Base-by-base conservation (phyloP, 352 stramenopile species). In the Phytopythium vexans region DNA sequence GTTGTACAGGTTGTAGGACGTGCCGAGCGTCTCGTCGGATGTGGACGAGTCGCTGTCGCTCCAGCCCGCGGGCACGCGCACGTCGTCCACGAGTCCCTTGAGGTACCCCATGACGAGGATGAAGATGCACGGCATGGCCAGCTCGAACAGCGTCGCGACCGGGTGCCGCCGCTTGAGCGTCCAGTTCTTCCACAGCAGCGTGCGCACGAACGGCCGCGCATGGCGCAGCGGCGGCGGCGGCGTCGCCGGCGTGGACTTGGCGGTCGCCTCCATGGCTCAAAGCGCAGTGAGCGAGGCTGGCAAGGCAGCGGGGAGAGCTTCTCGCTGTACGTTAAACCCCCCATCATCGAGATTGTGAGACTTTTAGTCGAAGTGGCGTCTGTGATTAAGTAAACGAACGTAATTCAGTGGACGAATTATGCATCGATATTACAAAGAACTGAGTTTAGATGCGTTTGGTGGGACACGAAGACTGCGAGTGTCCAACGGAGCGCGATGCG, bases 181-280 rank as follows among this genome's bases (percentile, higher is more conserved):
- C 64, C 60, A 77, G 64, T 88, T 88, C 58, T 91, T 91, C 64
- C 73, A 81, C 34, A 88, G 58, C 53, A 89, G 49, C 38, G 74
- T 69, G n/a, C 60, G 57, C 46, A 76, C 40, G 57, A 67, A 74
- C 14, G 47, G 64, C 55, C 64, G 66, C 10, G 62, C 36, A 6
- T 58, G 60, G 45, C 62, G 58, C 5, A 55, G 50, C 38, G 63
- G 38, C 32, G 60, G 38, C 32, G 60, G 60, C 34, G 41, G 16
- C 36, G 41, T 45, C 21, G n/a, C 33, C 39, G 7, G 16, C 37
- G 52, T 63, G 49, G 32, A 43, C 33, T 62, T 62, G 21, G 21
- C 21, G 41, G 41, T 42, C 31, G 47, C 39, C 54, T 48, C 37
- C 59, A 67, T 67, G 8, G 21, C 21, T 27, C 21, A 27, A 27